Conservation (phyloP, 2,329 filamentous ascomycete species). For the Fusarium vanettenii region DNA sequence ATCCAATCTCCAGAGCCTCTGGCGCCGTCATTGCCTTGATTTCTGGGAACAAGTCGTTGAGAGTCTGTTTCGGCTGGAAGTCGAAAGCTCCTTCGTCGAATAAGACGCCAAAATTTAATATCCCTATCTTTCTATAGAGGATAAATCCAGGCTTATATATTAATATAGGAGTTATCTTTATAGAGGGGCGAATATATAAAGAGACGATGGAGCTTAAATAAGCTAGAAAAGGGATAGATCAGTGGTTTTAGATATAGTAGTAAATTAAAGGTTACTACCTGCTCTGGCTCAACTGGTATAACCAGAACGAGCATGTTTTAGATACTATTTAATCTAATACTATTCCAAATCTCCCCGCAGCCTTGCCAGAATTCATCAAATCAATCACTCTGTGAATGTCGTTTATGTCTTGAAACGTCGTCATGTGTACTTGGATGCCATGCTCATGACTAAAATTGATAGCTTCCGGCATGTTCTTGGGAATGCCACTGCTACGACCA, state of each 20-base stretch:
- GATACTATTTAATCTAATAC: background rate
- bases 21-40: too few relatives aligned
- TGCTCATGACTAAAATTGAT: constrained; percentile 57
- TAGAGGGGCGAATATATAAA: background rate
- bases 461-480: constrained; percentile 56
- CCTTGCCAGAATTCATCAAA: background rate
- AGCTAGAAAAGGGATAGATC: background rate
- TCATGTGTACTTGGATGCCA: constrained; percentile 3
- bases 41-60: too few relatives aligned
- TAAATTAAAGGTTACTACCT: constrained; percentile 28
- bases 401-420: background rate
- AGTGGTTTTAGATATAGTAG: background rate
- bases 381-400: background rate
- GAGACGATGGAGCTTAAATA: background rate
- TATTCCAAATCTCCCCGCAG: background rate
- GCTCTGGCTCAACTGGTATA: too few relatives aligned
- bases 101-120: too few relatives aligned
- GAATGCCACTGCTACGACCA: constrained; percentile 55
- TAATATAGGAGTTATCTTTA: too few relatives aligned
- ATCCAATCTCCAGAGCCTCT: too few relatives aligned
- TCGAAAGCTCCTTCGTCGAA: too few relatives aligned
- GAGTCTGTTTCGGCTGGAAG: too few relatives aligned
- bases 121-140: too few relatives aligned
- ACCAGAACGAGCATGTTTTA: background rate
- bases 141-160: too few relatives aligned